phyloP scores from a whole-genome alignment of 495 filamentous ascomycete genomes.

The Durotheca rogersii region DNA sequence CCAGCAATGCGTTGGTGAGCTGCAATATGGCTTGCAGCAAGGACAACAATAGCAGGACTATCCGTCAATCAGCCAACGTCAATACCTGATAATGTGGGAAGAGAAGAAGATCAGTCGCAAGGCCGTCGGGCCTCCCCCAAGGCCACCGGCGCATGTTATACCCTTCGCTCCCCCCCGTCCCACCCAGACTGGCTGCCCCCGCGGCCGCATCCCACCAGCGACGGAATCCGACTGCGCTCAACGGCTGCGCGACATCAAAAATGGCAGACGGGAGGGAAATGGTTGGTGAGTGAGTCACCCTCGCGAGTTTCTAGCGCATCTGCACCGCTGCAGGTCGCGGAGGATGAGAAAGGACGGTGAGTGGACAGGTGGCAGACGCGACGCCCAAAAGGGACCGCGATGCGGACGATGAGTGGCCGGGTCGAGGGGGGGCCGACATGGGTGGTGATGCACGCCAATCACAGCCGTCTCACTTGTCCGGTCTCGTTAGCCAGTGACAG shows the following conservation, averaged over 20 bases:
- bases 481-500: constrained; percentile 27
- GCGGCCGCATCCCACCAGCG: too few relatives aligned
- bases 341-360: constrained; percentile 33
- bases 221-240: constrained; percentile 8
- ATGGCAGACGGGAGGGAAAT: constrained; percentile 25
- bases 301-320: too few relatives aligned
- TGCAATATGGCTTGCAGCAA: constrained; percentile 23
- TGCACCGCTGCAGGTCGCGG: too few relatives aligned
- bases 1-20: constrained; percentile 25
- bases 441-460: constrained; percentile 25
- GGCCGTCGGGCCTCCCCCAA: constrained; percentile 23
- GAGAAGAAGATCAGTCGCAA: constrained; percentile 27
- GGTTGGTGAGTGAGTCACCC: constrained; percentile 40
- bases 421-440: constrained; percentile 23
- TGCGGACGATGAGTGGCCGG: constrained; percentile 33
- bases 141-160: constrained; percentile 36
- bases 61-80: constrained; percentile 8
- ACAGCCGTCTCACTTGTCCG: constrained; percentile 33
- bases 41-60: constrained; percentile 8
- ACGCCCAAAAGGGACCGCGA: constrained; percentile 30
- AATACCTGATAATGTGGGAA: constrained; percentile 25
- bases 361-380: constrained; percentile 34
- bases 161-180: constrained; percentile 9
- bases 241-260: constrained; percentile 30
- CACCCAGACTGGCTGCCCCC: too few relatives aligned